Evolutionary conservation across 1,284 basidiomycete genomes (phyloP), one percentile per base, ranked within the genome.

Genomic region (Veloporphyrellus conicus): DNA sequence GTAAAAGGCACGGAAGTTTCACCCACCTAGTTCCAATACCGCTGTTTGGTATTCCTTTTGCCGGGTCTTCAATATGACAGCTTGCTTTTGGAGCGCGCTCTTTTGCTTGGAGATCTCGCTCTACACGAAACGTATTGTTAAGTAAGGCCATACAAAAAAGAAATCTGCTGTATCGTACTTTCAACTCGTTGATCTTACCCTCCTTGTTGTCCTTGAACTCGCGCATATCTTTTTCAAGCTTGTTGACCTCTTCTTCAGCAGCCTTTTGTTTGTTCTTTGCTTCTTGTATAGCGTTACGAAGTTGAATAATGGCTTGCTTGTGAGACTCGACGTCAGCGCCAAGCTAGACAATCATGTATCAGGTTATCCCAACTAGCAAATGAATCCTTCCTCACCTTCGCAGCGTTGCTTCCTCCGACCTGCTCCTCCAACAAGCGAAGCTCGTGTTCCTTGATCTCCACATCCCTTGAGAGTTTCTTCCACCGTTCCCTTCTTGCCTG

Each of bases 201-300:
- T 97, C 95, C 68, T 97, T 96, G 74, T 99, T 94, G 67, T 93
- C 87, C 73, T 96, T 94, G 73, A 99, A 97, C 73, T 99, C 96
- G 45, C 82, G 83, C 93, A 99, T 98, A 66, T 99, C 96, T 62
- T 86, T 87, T 70, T 98, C 90, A 20, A 98, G 82, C 55, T 87
- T 88, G 70, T 84, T 84, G 63, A 82, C 82, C 53, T 98, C 93
- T 0, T 76, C 82, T 45, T 84, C 72, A 0, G 92, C 90, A 3
- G 73, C 76, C 56, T 81, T 80, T 64, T 95, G 88, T 61, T 90
- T 88, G 48, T 82, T 75, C 63, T 87, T 83, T 7, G 91, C 85
- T 0, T 69, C 70, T 47, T 82, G 69, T 27, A 93, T 75, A 1
- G 83, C 79, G 15, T 71, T 68, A 47, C 82, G 79, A n/a, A 95